A percentile compares a stretch with the other conserved stretches of the same genome.
Conservation (phyloP, 805 yeast genomes). For the Kodamaea hsintzibuensis region DNA sequence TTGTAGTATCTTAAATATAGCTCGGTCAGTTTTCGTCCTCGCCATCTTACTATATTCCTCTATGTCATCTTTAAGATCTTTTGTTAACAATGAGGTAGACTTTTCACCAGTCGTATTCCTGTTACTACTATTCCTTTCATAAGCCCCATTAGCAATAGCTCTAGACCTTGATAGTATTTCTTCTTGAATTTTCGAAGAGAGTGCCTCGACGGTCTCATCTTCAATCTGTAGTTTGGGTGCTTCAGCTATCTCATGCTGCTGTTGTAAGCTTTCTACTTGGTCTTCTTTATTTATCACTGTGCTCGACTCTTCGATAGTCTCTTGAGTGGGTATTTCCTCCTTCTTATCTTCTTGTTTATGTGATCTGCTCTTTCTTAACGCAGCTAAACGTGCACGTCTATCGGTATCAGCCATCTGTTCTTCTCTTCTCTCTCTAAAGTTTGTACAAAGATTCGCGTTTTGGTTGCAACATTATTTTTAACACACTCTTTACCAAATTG, state of each 20-base stretch:
- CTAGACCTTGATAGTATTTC: conserved; percentile 15
- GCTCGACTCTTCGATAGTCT: not conserved
- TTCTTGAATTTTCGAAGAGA: conserved; percentile 24
- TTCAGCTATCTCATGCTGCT: not conserved
- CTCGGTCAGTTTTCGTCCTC: conserved; percentile 24
- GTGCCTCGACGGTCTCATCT: conserved; percentile 29
- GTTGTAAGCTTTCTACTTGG: not conserved
- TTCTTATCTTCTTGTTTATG: not conserved
- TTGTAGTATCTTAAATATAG: conserved; percentile 23
- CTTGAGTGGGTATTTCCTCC: not conserved
- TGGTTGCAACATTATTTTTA: not conserved
- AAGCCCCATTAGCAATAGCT: conserved; percentile 6
- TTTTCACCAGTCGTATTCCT: not conserved
- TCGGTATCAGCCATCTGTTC: conserved; percentile 4
- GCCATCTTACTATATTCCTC: conserved; percentile 27
- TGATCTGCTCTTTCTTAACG: conserved; percentile 6
- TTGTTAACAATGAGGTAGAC: conserved; percentile 20
- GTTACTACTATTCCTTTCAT: not conserved
- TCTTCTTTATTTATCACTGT: not conserved
- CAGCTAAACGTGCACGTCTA: conserved; percentile 8
- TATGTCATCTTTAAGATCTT: conserved; percentile 35
- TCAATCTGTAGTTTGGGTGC: conserved; percentile 8
- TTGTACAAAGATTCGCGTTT: not conserved
- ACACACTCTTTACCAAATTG: not conserved
- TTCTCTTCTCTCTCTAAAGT: not conserved